Conservation (phyloP, 2,329 filamentous ascomycete genomes). For the Aspergillus amoenus region DNA sequence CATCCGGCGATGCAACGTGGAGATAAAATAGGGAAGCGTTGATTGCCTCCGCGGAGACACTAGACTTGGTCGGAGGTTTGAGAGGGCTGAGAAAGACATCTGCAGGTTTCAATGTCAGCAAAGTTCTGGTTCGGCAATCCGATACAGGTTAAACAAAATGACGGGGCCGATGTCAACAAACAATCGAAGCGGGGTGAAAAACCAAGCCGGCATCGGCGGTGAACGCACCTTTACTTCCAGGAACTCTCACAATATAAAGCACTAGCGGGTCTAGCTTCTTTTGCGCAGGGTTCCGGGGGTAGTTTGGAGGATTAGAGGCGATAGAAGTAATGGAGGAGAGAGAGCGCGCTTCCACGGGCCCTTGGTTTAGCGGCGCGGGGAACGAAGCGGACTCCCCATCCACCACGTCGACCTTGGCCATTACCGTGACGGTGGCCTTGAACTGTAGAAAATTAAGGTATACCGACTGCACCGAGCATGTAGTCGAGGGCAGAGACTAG, state of each 20-base stretch:
- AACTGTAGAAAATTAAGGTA: neutral
- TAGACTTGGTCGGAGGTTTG: slow-evolving; percentile 78
- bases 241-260: slow-evolving; percentile 90
- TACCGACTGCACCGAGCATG: neutral
- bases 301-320: slow-evolving; percentile 81
- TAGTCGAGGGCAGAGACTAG: slow-evolving; percentile 12
- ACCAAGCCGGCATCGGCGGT: neutral
- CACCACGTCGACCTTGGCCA: slow-evolving; percentile 26
- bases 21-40: slow-evolving; percentile 87
- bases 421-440: slow-evolving; percentile 9
- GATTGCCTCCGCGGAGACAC: slow-evolving; percentile 84
- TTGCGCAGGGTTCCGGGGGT: slow-evolving; percentile 74
- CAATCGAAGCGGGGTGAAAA: neutral
- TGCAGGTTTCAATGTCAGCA: slow-evolving; percentile 37
- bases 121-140: neutral
- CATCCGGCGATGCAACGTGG: slow-evolving; percentile 69
- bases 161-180: neutral
- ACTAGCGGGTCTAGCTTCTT: slow-evolving; percentile 68
- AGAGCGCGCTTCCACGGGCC: slow-evolving; percentile 74
- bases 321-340: slow-evolving; percentile 75
- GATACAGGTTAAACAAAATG: neutral
- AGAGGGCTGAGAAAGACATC: slow-evolving; percentile 90
- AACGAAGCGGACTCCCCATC: slow-evolving; percentile 28
- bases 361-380: slow-evolving; percentile 22
- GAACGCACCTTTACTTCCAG: slow-evolving; percentile 74